phyloP scores from a whole-genome alignment of 192 early-diverging fungal species.

The Oehlia diaphana region DNA sequence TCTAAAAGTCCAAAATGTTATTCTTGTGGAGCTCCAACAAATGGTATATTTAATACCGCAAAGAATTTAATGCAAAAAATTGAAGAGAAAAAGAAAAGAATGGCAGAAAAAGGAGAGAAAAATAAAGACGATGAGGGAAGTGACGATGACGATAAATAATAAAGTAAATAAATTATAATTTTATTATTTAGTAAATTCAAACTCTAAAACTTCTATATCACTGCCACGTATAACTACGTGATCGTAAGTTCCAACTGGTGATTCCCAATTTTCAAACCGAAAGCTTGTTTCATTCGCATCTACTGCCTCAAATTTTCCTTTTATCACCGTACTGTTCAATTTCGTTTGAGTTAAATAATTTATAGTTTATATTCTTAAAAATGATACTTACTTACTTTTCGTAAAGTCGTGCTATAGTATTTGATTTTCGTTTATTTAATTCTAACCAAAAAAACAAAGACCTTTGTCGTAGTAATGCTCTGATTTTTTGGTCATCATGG shows the following conservation, averaged over 20 bases:
- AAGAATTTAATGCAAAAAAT: constrained; percentile 67
- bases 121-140: constrained; percentile 34
- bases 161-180: constrained; percentile 2
- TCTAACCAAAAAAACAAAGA: constrained; percentile 54
- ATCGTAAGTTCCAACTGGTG: constrained; percentile 51
- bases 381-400: constrained; percentile 34
- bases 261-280: constrained; percentile 46
- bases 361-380: not conserved
- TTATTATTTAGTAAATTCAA: constrained; percentile 7
- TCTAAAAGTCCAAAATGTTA: constrained; percentile 87
- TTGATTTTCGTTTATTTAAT: constrained; percentile 30
- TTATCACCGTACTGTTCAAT: constrained; percentile 34
- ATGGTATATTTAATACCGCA: constrained; percentile 81
- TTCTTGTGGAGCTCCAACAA: constrained; percentile 82
- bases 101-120: constrained; percentile 29
- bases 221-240: constrained; percentile 52
- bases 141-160: constrained; percentile 34
- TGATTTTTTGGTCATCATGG: not conserved
- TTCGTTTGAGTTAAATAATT: not conserved
- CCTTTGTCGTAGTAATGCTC: constrained; percentile 38
- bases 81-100: constrained; percentile 39
- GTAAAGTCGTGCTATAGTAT: constrained; percentile 36
- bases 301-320: constrained; percentile 45
- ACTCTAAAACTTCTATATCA: constrained; percentile 46
- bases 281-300: constrained; percentile 54